A percentile compares a stretch with the other conserved stretches of the same genome.
Evolutionary conservation across 1,139 yeast genomes (phyloP).

Genomic region (Geotrichum histeridarum): DNA sequence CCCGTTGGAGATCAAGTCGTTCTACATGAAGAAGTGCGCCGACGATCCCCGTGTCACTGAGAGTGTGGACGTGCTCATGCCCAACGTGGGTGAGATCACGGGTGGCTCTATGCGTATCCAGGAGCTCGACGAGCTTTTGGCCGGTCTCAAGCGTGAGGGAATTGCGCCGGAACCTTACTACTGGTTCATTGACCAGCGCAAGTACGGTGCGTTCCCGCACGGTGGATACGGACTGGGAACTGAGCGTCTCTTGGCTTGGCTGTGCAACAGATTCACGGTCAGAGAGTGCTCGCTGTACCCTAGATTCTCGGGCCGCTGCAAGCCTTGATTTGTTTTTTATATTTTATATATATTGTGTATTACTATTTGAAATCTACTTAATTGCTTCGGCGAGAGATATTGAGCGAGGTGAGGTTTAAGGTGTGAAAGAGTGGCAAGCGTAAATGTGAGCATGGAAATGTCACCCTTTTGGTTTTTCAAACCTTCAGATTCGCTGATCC

Average conservation of each 20-base stretch:
- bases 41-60: constrained; percentile 95
- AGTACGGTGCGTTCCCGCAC: constrained; percentile 96
- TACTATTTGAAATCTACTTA: not conserved
- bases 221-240: constrained; percentile 99
- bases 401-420: not conserved
- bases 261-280: constrained; percentile 94
- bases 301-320: constrained; percentile 95
- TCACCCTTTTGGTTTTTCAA: not conserved
- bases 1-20: constrained; percentile 96
- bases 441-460: not conserved
- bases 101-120: constrained; percentile 99
- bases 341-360: not conserved
- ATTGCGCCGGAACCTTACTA: constrained; percentile 76
- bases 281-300: constrained; percentile 98
- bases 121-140: constrained; percentile 73
- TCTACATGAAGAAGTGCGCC: constrained; percentile 89
- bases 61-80: constrained; percentile 96
- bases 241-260: constrained; percentile 97
- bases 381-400: not conserved
- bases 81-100: constrained; percentile 95
- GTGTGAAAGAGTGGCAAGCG: not conserved
- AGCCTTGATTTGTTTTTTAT: constrained; percentile 57
- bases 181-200: constrained; percentile 95
- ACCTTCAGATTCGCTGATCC: not conserved
- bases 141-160: constrained; percentile 88